Percentiles rank a stretch among this genome's conserved stretches.
These are phyloP conservation scores for Xylariomycetidae sp. DNA, from an alignment of 2,329 filamentous ascomycete species.

Conservation along the genomic window DNA sequence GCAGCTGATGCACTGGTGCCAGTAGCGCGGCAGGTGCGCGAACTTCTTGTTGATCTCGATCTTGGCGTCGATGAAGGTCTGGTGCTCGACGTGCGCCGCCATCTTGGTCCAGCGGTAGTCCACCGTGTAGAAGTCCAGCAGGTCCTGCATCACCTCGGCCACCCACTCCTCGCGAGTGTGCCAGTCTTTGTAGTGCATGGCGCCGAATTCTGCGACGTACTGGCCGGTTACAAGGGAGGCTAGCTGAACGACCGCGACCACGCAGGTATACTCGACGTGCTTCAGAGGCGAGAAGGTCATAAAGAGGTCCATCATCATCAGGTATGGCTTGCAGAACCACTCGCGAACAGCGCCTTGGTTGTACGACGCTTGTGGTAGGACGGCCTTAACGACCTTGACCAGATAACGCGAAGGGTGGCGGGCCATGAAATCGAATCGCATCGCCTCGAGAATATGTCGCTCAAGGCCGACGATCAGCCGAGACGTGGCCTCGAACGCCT, in stretches of 20 bases:
- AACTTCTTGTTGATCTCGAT: slow-evolving; percentile 82
- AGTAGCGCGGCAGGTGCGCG: slow-evolving; percentile 56
- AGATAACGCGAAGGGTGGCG: slow-evolving; percentile 81
- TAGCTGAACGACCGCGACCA: slow-evolving; percentile 74
- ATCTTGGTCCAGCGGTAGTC: slow-evolving; percentile 69
- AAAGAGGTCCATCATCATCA: slow-evolving; percentile 83
- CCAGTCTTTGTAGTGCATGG: slow-evolving; percentile 43
- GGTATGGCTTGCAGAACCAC: slow-evolving; percentile 66
- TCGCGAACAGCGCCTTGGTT: slow-evolving; percentile 39
- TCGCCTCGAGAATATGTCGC: slow-evolving; percentile 84
- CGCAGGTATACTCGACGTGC: slow-evolving; percentile 79
- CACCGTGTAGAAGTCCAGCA: slow-evolving; percentile 88
- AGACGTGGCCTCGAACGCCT: slow-evolving; percentile 75
- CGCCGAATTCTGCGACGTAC: slow-evolving; percentile 42
- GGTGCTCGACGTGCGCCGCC: slow-evolving; percentile 64
- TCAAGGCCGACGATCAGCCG: slow-evolving; percentile 85
- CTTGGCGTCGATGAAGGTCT: slow-evolving; percentile 78
- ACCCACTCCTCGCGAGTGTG: slow-evolving; percentile 42
- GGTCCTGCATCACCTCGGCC: slow-evolving; percentile 78
- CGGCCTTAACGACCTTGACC: slow-evolving; percentile 66
- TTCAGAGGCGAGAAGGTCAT: slow-evolving; percentile 91
- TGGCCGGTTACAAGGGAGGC: slow-evolving; percentile 61
- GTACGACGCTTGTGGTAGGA: slow-evolving; percentile 39
- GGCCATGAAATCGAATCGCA: slow-evolving; percentile 88
- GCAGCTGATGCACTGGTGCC: slow-evolving; percentile 51